A percentile compares a stretch with the other conserved stretches of the same genome.
Conservation (phyloP, 148 eudicot species). For the Rhododendron williamsianum region DNA sequence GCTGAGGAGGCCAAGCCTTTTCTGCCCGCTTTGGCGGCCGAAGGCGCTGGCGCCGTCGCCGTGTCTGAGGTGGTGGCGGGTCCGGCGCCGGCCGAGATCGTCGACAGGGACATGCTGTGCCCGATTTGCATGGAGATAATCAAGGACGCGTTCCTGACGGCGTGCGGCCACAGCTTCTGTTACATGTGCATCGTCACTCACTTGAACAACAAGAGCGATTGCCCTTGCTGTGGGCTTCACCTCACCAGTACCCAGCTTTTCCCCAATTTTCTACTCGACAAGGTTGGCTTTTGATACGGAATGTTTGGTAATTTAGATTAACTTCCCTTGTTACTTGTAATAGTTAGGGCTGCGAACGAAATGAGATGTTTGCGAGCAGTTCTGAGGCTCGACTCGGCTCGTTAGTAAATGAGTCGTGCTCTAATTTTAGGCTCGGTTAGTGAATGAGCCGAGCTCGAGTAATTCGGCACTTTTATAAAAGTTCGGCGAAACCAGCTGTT, state of each 20-base stretch:
- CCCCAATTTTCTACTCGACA: conserved; percentile 84
- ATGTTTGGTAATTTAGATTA: not conserved
- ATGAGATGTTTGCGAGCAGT: not conserved
- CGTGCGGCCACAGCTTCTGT: conserved; percentile 88
- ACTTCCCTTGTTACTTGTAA: not conserved
- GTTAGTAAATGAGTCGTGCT: too few relatives aligned
- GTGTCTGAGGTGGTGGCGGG: not conserved
- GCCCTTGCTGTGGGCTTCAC: conserved; percentile 67
- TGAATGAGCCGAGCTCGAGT: too few relatives aligned
- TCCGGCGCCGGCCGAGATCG: conserved; percentile 21
- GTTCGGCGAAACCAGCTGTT: not conserved
- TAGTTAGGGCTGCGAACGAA: not conserved
- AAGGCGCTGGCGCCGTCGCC: not conserved
- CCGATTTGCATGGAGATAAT: conserved; percentile 52
- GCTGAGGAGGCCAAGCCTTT: conserved; percentile 17
- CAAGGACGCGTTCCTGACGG: conserved; percentile 70
- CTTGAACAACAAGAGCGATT: conserved; percentile 59
- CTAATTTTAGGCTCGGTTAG: too few relatives aligned
- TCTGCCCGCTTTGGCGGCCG: conserved; percentile 13
- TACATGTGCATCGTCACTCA: conserved; percentile 79
- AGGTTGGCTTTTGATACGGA: conserved; percentile 34
- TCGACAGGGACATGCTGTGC: conserved; percentile 52
- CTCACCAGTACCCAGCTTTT: conserved; percentile 53
- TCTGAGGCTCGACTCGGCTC: too few relatives aligned
- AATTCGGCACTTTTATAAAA: not conserved